phyloP scores from a whole-genome alignment of 306 rosid species.

The Psophocarpus tetragonolobus region DNA sequence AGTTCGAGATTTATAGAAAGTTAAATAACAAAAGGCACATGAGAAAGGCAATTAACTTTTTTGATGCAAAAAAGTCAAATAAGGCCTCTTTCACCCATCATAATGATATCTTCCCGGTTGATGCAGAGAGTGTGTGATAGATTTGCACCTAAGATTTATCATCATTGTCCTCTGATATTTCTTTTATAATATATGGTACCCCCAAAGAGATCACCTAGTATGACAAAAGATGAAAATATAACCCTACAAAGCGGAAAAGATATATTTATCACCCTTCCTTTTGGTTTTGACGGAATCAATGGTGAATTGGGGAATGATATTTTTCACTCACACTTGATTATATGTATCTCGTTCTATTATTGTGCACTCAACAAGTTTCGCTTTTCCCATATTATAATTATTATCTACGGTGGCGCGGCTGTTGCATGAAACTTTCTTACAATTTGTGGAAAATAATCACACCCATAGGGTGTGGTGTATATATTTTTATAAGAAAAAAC shows the following conservation, averaged over 20 bases:
- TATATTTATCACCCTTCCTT: slow-evolving; percentile 25
- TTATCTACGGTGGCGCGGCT: slow-evolving; percentile 28
- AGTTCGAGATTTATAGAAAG: slow-evolving; percentile 51
- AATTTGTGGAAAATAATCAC: neutral
- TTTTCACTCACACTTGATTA: slow-evolving; percentile 42
- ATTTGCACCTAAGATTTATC: slow-evolving; percentile 89
- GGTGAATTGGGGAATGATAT: slow-evolving; percentile 43
- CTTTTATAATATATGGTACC: slow-evolving; percentile 39
- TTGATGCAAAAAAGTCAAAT: slow-evolving; percentile 68
- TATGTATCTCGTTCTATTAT: slow-evolving; percentile 46
- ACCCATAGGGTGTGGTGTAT: neutral
- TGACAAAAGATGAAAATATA: neutral
- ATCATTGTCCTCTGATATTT: slow-evolving; percentile 70
- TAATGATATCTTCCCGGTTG: slow-evolving; percentile 70
- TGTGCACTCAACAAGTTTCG: slow-evolving; percentile 63
- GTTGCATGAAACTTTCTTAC: slow-evolving; percentile 48
- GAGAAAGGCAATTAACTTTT: slow-evolving; percentile 80
- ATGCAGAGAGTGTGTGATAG: slow-evolving; percentile 53
- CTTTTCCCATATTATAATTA: slow-evolving; percentile 45
- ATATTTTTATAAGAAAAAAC: slow-evolving; percentile 26
- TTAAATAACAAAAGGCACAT: slow-evolving; percentile 47
- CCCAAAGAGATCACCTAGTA: slow-evolving; percentile 31
- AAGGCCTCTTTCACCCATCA: slow-evolving; percentile 54
- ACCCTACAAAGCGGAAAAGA: slow-evolving; percentile 42
- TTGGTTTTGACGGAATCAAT: slow-evolving; percentile 14